A percentile compares a stretch with the other conserved stretches of the same genome.
Evolutionary conservation across 306 rosid genomes (phyloP).

Genomic region (Purshia tridentata): DNA sequence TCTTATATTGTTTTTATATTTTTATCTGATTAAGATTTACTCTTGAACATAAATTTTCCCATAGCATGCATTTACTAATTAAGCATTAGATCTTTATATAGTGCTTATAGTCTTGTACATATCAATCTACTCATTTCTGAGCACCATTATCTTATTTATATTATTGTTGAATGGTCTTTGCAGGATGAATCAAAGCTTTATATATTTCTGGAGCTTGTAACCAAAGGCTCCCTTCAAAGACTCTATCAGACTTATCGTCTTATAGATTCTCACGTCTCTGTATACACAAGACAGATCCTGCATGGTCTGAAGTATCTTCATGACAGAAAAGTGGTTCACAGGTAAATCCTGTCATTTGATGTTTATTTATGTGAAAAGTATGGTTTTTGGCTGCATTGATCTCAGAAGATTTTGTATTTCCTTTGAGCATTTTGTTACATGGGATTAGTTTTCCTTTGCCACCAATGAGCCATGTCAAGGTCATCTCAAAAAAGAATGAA

Average conservation of each 20-base stretch:
- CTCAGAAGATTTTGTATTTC: background rate
- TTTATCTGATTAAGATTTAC: background rate
- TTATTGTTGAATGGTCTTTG: conserved; percentile 30
- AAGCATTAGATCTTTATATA: background rate
- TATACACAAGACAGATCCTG: conserved; percentile 86
- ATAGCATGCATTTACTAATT: background rate
- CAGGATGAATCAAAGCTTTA: conserved; percentile 82
- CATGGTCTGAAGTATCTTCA: conserved; percentile 93
- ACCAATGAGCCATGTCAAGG: conserved; percentile 5
- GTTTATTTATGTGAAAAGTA: background rate
- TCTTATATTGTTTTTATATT: background rate
- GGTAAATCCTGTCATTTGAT: conserved; percentile 48
- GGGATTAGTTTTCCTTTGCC: conserved; percentile 2
- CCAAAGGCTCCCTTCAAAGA: conserved; percentile 78
- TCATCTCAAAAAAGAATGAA: conserved; percentile 5
- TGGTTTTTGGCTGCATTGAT: background rate
- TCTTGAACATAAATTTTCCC: background rate
- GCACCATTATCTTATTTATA: conserved; percentile 10
- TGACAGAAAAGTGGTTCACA: conserved; percentile 81
- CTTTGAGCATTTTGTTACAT: background rate
- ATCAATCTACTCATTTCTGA: background rate
- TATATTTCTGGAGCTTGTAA: conserved; percentile 86
- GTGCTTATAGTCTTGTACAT: background rate
- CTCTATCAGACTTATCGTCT: conserved; percentile 64
- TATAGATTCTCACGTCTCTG: conserved; percentile 78